Evolutionary conservation across 345 rosid genomes (phyloP), one percentile per base, ranked within the genome.

Genomic region (Eucalyptus marginata): DNA sequence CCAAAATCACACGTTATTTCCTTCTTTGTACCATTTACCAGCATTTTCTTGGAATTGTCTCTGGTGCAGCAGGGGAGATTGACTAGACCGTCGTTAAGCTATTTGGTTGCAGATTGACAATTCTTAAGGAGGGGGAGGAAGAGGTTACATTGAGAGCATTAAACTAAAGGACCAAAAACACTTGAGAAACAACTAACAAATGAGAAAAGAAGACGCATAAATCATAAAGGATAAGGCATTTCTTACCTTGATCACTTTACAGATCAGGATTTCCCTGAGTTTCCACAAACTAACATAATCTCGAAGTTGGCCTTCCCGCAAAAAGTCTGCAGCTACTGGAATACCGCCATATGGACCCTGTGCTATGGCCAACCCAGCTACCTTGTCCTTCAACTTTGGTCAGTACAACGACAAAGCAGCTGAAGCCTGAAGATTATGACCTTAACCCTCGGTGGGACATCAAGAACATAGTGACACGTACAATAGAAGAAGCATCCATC

Each of bases 271-370:
- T 93, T 96, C 99, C 98, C 95, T 92, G 84, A 97, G 93, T 81
- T 93, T 97, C 92, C 96, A 92, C 83, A 96, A 86, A 88, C 95
- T 93, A 71, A 97, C 95, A 88, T 97, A 97, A 92, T 97, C 99
- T 79, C 99, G 97, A 18, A 97, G 97, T 92, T 97, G 99, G 54
- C 99, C 99, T 90, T 94, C 94, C 89, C 99, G 95, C 90, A 97
- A 93, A 83, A 97, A 95, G 94, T 97, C 97, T 3, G 98, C 94
- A 83, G 99, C 99, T 89, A 95, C 95, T 24, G 98, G 98, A 80
- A 96, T 96, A 59, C 99, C 96, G 83, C 99, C 99, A 90, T 96
- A 95, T 22, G 96, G 97, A 92, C 99, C 95, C 89, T 98, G 99
- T 24, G 98, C 97, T 88, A 97, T 90, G 86, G 93, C 99, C 90